Evolutionary conservation across 179 eudicot genomes (phyloP).

Genomic region (Beta lomatogona): DNA sequence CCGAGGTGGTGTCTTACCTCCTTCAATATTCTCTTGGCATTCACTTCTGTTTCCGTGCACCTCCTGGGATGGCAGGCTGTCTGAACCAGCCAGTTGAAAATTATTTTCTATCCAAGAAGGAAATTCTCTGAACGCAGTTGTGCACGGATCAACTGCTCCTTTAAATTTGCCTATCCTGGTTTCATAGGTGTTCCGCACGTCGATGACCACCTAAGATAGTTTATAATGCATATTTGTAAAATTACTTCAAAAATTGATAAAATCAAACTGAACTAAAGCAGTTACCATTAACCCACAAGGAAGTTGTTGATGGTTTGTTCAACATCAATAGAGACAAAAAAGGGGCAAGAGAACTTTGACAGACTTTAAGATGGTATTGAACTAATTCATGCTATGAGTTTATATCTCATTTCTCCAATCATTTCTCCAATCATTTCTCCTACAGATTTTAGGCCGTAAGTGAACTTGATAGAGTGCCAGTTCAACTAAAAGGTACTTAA

Average conservation of each 20-base stretch:
- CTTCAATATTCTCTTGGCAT: constrained; percentile 33
- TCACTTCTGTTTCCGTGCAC: constrained; percentile 30
- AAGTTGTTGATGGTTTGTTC: background rate
- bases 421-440: background rate
- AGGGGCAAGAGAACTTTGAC: background rate
- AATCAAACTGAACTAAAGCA: background rate
- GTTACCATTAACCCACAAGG: background rate
- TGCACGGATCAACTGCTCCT: constrained; percentile 92
- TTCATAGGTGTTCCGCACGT: constrained; percentile 92
- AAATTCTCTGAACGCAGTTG: constrained; percentile 82
- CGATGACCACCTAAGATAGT: constrained; percentile 77
- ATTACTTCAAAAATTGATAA: background rate
- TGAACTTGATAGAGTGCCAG: background rate
- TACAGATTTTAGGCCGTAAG: background rate
- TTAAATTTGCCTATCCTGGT: constrained; percentile 91
- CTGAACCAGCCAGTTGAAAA: constrained; percentile 48
- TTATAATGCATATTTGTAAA: background rate
- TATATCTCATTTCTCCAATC: background rate
- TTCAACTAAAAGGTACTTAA: too few species aligned
- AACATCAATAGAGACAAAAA: background rate
- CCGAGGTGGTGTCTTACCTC: constrained; percentile 54
- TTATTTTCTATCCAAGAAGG: constrained; percentile 85
- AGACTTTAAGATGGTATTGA: background rate
- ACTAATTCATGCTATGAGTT: background rate
- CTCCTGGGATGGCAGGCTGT: constrained; percentile 40